Evolutionary conservation across 2,329 filamentous ascomycete genomes (phyloP).

Genomic region (Hymenoscyphus albidus): DNA sequence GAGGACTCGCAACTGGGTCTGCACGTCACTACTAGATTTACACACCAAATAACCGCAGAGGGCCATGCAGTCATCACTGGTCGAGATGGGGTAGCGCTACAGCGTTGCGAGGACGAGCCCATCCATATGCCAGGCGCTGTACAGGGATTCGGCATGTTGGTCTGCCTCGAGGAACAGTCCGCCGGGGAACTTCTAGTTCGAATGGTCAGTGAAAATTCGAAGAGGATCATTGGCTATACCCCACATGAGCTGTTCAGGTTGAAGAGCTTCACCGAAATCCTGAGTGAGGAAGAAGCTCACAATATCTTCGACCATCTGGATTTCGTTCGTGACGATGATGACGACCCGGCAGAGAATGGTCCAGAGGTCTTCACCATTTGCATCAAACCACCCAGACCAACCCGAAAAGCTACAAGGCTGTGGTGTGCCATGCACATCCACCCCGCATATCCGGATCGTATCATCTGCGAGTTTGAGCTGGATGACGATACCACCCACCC

Average conservation of each 20-base stretch:
- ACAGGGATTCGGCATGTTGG: conserved; percentile 73
- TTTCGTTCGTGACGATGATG: conserved; percentile 79
- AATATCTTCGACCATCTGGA: conserved; percentile 83
- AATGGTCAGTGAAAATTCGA: conserved; percentile 78
- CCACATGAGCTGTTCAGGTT: conserved; percentile 73
- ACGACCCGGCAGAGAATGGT: conserved; percentile 69
- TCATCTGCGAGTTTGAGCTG: conserved; percentile 86
- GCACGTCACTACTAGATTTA: conserved; percentile 69
- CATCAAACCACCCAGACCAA: conserved; percentile 50
- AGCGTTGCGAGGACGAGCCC: conserved; percentile 85
- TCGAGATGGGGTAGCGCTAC: conserved; percentile 64
- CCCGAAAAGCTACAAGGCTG: conserved; percentile 57
- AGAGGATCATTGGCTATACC: conserved; percentile 69
- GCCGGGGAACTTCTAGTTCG: conserved; percentile 67
- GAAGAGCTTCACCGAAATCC: conserved; percentile 74
- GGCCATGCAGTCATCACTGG: conserved; percentile 83
- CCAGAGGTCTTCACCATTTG: conserved; percentile 83
- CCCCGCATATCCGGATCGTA: conserved; percentile 60
- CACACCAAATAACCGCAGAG: conserved; percentile 69
- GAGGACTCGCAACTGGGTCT: conserved; percentile 2
- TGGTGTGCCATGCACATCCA: conserved; percentile 87
- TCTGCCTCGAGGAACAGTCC: conserved; percentile 68
- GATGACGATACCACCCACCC: conserved; percentile 72
- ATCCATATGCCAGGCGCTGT: conserved; percentile 82
- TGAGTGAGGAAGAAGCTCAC: conserved; percentile 79